phyloP scores from a whole-genome alignment of 2,329 filamentous ascomycete genomes.

The Biscogniauxia marginata region DNA sequence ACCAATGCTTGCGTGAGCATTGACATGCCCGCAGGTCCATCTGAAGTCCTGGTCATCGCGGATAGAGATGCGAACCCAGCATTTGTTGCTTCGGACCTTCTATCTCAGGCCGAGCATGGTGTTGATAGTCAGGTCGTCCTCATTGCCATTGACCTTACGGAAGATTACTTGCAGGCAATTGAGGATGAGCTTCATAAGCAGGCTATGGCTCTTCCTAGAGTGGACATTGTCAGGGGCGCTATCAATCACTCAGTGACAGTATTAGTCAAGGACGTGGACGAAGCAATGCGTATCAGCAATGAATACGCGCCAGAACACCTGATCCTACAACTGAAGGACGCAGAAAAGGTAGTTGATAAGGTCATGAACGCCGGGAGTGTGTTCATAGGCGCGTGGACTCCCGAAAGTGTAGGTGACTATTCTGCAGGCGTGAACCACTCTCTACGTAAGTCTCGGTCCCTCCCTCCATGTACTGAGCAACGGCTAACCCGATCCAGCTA shows the following conservation, averaged over 20 bases:
- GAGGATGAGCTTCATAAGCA: conserved; percentile 89
- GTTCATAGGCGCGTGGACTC: conserved; percentile 94
- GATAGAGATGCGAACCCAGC: conserved; percentile 85
- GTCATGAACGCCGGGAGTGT: conserved; percentile 95
- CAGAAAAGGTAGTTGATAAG: conserved; percentile 68
- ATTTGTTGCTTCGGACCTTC: conserved; percentile 91
- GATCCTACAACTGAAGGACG: conserved; percentile 83
- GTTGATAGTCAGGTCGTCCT: conserved; percentile 94
- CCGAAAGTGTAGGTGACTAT: conserved; percentile 97
- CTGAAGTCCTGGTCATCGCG: conserved; percentile 93
- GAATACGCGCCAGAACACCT: conserved; percentile 94
- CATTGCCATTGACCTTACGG: conserved; percentile 77
- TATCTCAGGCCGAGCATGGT: conserved; percentile 95
- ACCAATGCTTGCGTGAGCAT: conserved; percentile 94
- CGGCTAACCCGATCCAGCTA: conserved; percentile 56
- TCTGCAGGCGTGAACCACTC: conserved; percentile 98
- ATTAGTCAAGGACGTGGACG: conserved; percentile 65
- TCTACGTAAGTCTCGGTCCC: conserved; percentile 67
- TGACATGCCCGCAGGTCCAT: conserved; percentile 97
- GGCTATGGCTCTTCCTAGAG: conserved; percentile 80
- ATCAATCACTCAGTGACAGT: conserved; percentile 93
- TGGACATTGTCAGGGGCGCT: conserved; percentile 87
- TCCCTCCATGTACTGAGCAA: background rate
- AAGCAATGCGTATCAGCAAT: conserved; percentile 83
- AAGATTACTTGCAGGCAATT: conserved; percentile 73